Evolutionary conservation across 2,329 filamentous ascomycete genomes (phyloP), one percentile per base, ranked within the genome.

Genomic region (Dactylellina sp.): DNA sequence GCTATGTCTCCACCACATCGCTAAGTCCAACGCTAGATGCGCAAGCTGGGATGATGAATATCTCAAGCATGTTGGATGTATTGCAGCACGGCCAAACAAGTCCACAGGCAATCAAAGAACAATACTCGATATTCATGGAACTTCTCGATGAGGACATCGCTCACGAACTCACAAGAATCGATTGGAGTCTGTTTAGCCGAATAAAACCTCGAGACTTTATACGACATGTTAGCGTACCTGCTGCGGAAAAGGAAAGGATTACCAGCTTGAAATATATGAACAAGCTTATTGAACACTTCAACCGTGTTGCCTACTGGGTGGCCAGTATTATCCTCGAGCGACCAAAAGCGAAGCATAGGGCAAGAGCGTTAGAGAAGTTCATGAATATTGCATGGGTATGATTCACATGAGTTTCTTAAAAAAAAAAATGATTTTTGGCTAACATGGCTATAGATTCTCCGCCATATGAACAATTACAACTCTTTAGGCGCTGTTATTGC

Each of bases 161-260:
- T 14, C 89, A 90, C 71, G 95, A 99, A 81, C 86, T 99, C 79
- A 98, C 95, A 2, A 87, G 94, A 74, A 96, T 99, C 63, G 95
- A 99, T 82, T 98, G 94, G 94, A 89, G 96, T 81, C 95, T 98
- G 90, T 98, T 97, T 81, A 96, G 91, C 59, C 93, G 93, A 0
- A 97, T 98, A 75, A 89, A 92, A 24, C 91, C 96, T 63, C 91
- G 95, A 70, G 95, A 99, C 81, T 88, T 98, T 53, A 90, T 98
- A 44, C 90, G 95, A 2, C 91, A 97, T 79, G 93, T 97, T 76
- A 95, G 89, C 79, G 83, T 97, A 50, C 88, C 89, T 0, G 79
- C 85, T 0, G 85, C 89, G 46, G 86, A 91, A 71, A 91, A 91
- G 81, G 89, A 91, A 79, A 89, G 88, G 78, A 92, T 89, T 80